phyloP scores from a whole-genome alignment of 148 eudicot genomes.

The Pharnaceum exiguum region DNA sequence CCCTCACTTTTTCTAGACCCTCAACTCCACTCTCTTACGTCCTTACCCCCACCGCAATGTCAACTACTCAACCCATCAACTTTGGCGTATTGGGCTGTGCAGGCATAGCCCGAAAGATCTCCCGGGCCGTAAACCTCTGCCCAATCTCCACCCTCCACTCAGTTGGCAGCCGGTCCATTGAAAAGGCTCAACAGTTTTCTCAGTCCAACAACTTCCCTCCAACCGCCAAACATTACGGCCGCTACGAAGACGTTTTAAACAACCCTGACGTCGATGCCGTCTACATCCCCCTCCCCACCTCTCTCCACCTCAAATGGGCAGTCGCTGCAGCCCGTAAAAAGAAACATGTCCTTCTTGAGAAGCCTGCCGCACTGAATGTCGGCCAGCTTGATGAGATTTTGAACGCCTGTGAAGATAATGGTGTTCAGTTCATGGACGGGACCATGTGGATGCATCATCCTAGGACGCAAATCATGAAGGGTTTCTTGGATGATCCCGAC shows the following conservation, averaged over 20 bases:
- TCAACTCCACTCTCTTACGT: no score
- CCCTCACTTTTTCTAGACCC: no score
- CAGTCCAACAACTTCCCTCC: conserved; percentile 12
- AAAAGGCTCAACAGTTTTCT: conserved; percentile 42
- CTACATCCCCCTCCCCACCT: conserved; percentile 55
- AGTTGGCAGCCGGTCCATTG: conserved; percentile 44
- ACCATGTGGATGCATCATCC: conserved; percentile 67
- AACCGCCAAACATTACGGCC: conserved; percentile 33
- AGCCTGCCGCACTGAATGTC: conserved; percentile 52
- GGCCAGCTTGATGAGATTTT: conserved; percentile 35
- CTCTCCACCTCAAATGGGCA: conserved; percentile 42
- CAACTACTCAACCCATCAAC: no score
- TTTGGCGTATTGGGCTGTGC: conserved; percentile 36
- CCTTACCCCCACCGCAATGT: no score
- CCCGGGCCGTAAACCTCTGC: conserved; percentile 38
- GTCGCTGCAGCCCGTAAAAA: conserved; percentile 44
- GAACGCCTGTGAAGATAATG: conserved; percentile 36
- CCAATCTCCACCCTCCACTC: conserved; percentile 42
- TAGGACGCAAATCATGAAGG: conserved; percentile 48
- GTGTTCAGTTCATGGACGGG: conserved; percentile 58
- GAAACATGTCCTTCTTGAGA: conserved; percentile 58
- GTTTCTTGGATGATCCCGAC: conserved; percentile 25
- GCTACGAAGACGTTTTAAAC: conserved; percentile 41
- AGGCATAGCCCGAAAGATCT: conserved; percentile 40
- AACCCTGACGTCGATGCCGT: conserved; percentile 51